Evolutionary conservation across 73 alveolate genomes (phyloP).

Genomic region (Paraurostyla sp.): DNA sequence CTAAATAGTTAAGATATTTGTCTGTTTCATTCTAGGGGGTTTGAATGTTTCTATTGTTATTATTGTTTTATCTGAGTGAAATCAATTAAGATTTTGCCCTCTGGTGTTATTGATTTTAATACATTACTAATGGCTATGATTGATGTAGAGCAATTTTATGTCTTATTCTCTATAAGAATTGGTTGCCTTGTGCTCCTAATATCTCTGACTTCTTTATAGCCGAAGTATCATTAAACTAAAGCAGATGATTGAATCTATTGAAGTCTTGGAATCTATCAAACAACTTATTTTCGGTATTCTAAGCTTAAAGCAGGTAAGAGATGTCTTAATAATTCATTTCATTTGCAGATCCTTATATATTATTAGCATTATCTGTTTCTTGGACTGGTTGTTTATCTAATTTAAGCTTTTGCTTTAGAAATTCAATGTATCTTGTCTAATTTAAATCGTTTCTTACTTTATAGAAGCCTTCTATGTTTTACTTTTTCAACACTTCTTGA

Average conservation of each 20-base stretch:
- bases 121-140: neutral
- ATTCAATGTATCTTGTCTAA: neutral
- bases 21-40: too few relatives aligned
- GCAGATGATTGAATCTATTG: neutral
- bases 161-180: neutral
- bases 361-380: neutral
- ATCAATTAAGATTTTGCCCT: neutral
- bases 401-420: neutral
- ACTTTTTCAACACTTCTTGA: neutral
- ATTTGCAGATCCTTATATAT: neutral
- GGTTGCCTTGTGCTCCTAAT: neutral
- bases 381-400: too few relatives aligned
- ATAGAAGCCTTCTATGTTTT: conserved; percentile 1
- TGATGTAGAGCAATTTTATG: neutral
- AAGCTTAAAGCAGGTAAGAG: neutral
- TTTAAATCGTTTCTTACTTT: neutral
- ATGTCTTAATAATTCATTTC: neutral
- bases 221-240: neutral
- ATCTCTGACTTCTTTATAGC: neutral
- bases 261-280: conserved; percentile 29
- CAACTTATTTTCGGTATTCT: neutral
- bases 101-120: neutral
- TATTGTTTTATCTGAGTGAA: neutral
- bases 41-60: too few relatives aligned
- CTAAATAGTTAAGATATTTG: neutral